Base-by-base conservation (phyloP, 257 asterid genomes). In the Nicotiana sylvestris region DNA sequence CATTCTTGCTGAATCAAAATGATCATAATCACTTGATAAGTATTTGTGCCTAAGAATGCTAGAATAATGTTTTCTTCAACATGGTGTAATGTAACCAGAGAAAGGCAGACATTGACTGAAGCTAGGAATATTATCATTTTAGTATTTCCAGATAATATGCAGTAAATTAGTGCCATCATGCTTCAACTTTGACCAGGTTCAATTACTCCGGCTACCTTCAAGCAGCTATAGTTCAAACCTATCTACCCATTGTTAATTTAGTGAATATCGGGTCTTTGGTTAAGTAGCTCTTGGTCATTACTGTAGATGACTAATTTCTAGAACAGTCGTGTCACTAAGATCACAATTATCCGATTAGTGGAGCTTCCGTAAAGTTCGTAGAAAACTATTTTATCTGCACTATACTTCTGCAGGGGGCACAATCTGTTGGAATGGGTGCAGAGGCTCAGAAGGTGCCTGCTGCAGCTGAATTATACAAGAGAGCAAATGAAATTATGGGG, bases 361-460 rank as follows among this genome's bases (percentile, higher is more conserved):
- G 30, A 60, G 37, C 21, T 16, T 35, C 5, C 21, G 2, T 9
- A 2, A 39, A 35, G 35, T 39, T 60, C 18, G 8, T 43, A 43
- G 51, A 37, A 53, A 61, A 60, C 69, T 80, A 77, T 66, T 46
- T 29, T 86, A 11, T 86, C 11, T 76, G 64, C 61, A 9, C 49
- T 86, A 88, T 66, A 80, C 33, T 80, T 66, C 39, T 90, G 83
- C 89, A 96, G 98, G 99, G 99, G 81, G 99, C 99, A 12, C 99
- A 96, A 91, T 87, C 98, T 61, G 97, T 94, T 82, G 99, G 98
- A 85, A 96, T 96, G 98, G 98, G 99, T 8, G 76, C 85, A 83
- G 97, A 96, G 89, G 98, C 98, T 89, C 98, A 93, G 78, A 96
- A 91, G 81, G 97, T 96, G 72, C 97, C 97, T 67, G 98, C 97